Conservation (phyloP, 495 filamentous ascomycete genomes). For the Aeminium ludgeri region DNA sequence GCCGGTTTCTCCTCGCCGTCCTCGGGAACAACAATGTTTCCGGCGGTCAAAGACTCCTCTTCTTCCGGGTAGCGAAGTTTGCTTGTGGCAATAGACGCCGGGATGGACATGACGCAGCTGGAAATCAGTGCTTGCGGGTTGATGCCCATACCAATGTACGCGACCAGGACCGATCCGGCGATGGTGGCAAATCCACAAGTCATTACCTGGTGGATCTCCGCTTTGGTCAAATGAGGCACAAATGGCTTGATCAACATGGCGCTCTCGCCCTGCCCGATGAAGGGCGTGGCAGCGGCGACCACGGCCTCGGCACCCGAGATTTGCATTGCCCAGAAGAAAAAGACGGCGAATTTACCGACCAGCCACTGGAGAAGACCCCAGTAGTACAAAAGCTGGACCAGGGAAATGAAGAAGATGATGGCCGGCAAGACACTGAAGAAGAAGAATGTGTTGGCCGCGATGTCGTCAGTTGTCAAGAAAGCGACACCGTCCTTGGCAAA, state of each 20-base stretch:
- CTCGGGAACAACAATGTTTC: constrained; percentile 60
- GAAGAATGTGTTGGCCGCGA: constrained; percentile 41
- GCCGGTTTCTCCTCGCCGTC: constrained; percentile 49
- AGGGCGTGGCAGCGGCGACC: constrained; percentile 83
- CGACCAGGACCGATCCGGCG: constrained; percentile 49
- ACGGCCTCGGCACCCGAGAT: constrained; percentile 91
- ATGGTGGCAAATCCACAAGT: constrained; percentile 55
- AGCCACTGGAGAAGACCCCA: constrained; percentile 70
- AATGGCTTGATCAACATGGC: constrained; percentile 84
- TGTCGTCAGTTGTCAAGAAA: constrained; percentile 47
- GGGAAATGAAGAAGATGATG: constrained; percentile 82
- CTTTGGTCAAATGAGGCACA: constrained; percentile 61
- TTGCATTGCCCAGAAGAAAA: constrained; percentile 78
- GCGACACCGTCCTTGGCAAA: constrained; percentile 52
- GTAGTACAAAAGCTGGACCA: constrained; percentile 72
- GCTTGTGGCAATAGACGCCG: constrained; percentile 67
- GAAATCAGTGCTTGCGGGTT: constrained; percentile 76
- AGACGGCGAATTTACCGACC: constrained; percentile 64
- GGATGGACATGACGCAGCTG: constrained; percentile 86
- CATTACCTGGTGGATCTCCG: constrained; percentile 86
- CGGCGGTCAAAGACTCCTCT: constrained; percentile 67
- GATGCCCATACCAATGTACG: constrained; percentile 63
- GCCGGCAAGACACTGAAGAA: constrained; percentile 56
- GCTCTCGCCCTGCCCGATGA: constrained; percentile 86
- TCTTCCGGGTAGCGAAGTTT: constrained; percentile 81